These are phyloP conservation scores for Chaetomium tenue DNA, from an alignment of 495 filamentous ascomycete genomes.

Conservation along the genomic window DNA sequence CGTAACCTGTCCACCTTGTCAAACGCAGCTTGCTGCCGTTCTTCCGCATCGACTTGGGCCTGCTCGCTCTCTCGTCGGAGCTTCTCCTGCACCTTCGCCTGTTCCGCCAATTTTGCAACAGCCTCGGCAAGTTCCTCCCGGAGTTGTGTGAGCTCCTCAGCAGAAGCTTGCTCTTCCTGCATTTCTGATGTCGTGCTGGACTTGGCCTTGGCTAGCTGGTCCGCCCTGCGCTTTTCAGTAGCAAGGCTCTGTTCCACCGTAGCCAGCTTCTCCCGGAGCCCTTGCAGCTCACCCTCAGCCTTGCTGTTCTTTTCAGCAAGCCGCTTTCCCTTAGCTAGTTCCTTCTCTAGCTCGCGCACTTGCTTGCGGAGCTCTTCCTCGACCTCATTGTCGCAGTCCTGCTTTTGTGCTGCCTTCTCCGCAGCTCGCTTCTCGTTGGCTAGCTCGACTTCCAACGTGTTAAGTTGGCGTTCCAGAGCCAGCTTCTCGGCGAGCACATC, in stretches of 20 bases:
- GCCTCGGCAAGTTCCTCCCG: constrained; percentile 37
- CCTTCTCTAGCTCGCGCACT: constrained; percentile 50
- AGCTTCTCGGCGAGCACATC: constrained; percentile 69
- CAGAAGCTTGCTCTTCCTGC: constrained; percentile 37
- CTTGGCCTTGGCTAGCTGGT: constrained; percentile 34
- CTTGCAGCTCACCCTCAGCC: constrained; percentile 39
- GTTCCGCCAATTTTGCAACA: constrained; percentile 41
- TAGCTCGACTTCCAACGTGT: constrained; percentile 71
- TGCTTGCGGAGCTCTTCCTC: constrained; percentile 49
- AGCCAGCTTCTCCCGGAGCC: constrained; percentile 30
- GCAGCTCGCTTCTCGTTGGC: constrained; percentile 71
- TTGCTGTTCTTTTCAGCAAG: constrained; percentile 36
- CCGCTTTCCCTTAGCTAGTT: constrained; percentile 52
- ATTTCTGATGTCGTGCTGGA: constrained; percentile 33
- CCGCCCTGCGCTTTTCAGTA: constrained; percentile 40
- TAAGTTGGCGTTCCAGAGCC: constrained; percentile 69
- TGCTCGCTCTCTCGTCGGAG: constrained; percentile 40
- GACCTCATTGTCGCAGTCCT: constrained; percentile 40
- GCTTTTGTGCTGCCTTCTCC: constrained; percentile 58
- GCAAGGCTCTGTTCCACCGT: constrained; percentile 30
- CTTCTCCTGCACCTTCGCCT: constrained; percentile 44
- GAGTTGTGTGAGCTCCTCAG: constrained; percentile 40
- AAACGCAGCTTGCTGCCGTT: constrained; percentile 58
- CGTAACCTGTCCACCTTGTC: constrained; percentile 65
- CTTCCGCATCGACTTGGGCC: constrained; percentile 50